phyloP scores from a whole-genome alignment of 208 protist genomes.

The Trypanosoma caninum region DNA sequence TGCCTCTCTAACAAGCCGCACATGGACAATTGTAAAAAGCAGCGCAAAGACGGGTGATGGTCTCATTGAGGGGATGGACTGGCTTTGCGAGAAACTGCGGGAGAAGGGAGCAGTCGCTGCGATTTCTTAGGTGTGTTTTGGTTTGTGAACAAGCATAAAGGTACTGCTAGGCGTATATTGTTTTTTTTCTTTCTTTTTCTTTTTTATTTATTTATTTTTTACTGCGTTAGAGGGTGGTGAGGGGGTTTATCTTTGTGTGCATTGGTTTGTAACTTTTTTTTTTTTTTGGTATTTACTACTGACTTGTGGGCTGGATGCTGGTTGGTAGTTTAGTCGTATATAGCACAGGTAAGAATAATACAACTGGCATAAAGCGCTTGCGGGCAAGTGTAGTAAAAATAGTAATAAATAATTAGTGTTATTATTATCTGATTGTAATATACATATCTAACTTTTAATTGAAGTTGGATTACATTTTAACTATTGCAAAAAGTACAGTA shows the following conservation, averaged over 20 bases:
- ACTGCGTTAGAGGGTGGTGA: background rate
- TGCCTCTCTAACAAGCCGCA: constrained; percentile 76
- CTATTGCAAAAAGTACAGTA: too few species aligned
- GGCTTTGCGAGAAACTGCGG: constrained; percentile 85
- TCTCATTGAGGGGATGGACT: constrained; percentile 93
- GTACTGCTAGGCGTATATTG: background rate
- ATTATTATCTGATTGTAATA: too few species aligned
- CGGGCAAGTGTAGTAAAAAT: too few species aligned
- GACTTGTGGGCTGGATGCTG: background rate
- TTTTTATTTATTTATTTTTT: constrained; percentile 4
- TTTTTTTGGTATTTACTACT: constrained; percentile 15
- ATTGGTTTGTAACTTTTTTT: background rate
- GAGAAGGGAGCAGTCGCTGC: constrained; percentile 40
- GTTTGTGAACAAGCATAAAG: background rate
- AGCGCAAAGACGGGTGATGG: constrained; percentile 93
- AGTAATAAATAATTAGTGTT: too few species aligned
- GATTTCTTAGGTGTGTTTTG: constrained; percentile 5
- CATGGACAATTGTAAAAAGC: constrained; percentile 94
- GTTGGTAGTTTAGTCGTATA: too few species aligned
- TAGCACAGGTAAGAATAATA: too few species aligned
- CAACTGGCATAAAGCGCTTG: too few species aligned
- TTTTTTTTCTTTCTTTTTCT: constrained; percentile 9
- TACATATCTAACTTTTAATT: too few species aligned
- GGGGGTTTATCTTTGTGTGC: background rate
- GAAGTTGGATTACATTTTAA: too few species aligned